Evolutionary conservation across 1,139 yeast genomes (phyloP).

Genomic region (Kurtzmaniella natalensis): DNA sequence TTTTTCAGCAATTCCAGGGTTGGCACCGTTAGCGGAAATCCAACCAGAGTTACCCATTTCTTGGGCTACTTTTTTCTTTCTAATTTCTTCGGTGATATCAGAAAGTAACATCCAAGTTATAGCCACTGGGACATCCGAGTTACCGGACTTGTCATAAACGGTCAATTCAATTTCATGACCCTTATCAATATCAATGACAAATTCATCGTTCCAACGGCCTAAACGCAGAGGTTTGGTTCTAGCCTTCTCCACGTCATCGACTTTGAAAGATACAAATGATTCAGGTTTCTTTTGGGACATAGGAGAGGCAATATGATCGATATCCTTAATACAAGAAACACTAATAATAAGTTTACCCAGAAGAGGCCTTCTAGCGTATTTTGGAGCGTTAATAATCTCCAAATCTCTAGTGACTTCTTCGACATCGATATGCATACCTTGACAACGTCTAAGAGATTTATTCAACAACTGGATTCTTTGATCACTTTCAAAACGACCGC

Average conservation of each 20-base stretch:
- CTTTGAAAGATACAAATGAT: constrained; percentile 68
- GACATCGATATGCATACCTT: constrained; percentile 75
- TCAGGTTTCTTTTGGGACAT: constrained; percentile 76
- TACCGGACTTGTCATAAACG: constrained; percentile 75
- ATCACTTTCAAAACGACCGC: constrained; percentile 78
- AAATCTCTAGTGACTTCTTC: constrained; percentile 64
- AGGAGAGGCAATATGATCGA: constrained; percentile 88
- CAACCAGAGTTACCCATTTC: constrained; percentile 75
- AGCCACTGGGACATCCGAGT: constrained; percentile 79
- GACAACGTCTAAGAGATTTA: constrained; percentile 80
- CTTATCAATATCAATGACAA: constrained; percentile 75
- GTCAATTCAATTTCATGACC: constrained; percentile 89
- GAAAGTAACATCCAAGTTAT: constrained; percentile 85
- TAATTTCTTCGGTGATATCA: constrained; percentile 89
- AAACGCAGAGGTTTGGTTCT: constrained; percentile 70
- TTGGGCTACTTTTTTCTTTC: constrained; percentile 81
- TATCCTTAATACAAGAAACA: constrained; percentile 75
- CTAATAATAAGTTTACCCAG: constrained; percentile 73
- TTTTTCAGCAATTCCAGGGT: constrained; percentile 41
- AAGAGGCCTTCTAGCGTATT: constrained; percentile 75
- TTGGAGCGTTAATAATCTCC: constrained; percentile 60
- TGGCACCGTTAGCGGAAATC: constrained; percentile 72
- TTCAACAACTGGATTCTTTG: constrained; percentile 81
- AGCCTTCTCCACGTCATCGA: constrained; percentile 82
- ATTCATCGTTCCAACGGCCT: constrained; percentile 84